Evolutionary conservation across 306 rosid genomes (phyloP), one percentile per base, ranked within the genome.

Genomic region (Hippophae tibetana): DNA sequence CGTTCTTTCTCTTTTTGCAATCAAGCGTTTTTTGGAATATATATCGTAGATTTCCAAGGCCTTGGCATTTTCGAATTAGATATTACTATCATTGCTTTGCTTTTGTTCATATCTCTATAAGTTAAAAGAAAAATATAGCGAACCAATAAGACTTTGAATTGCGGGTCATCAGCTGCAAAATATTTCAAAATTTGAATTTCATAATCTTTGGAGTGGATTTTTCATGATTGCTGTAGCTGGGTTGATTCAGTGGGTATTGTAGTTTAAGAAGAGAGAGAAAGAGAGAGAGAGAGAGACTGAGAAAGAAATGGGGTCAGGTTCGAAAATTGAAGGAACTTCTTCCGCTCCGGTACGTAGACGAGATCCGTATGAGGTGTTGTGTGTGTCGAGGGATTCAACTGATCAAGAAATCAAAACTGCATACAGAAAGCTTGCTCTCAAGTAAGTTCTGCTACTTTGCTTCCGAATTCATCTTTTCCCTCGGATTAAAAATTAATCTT

Each of bases 381-480:
- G 70, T 14, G 84, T 93, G 42, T 68, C 94, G 26, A 80, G 82
- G 57, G 99, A 88, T 23, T 82, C 95, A 13, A 69, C 78, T 60
- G 99, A 93, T 52, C 97, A 88, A 67, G 99, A 93, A 64, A 88
- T 93, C 18, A 93, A 93, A 85, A 75, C 95, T 41, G 95, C 99
- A 48, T 88, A 88, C 61, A 78, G 95, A 76, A 88, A 82, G 72
- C 99, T 93, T 46, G 99, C 99, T 75, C 95, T 93, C 75, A 93
- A 88, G 99, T 93, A 61, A 53, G 79, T 75, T 58, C 38, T 10
- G 13, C 38, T 31, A 50, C 47, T 31, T 11, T 8, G 27, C 9
- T 56, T 43, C 8, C 53, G 8, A 13, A 23, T 9, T 13, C 7
- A 48, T 65, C 8, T 5, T 4, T 13, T 42, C 62, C 26, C n/a